Percentiles rank a stretch among this genome's conserved stretches.
phyloP scores from a whole-genome alignment of 1,139 yeast genomes.

The Debaryomyces udenii region DNA sequence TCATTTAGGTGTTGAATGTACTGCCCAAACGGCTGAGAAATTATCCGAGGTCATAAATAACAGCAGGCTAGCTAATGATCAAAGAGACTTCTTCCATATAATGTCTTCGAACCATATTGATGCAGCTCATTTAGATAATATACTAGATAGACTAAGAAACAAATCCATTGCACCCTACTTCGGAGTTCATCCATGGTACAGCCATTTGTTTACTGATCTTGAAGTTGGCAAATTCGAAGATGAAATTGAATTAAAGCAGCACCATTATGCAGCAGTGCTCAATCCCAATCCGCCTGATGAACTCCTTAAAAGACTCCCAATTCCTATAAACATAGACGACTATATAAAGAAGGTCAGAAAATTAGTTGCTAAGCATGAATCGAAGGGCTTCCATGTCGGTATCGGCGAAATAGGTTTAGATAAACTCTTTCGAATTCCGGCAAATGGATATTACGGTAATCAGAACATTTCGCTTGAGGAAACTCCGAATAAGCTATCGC shows the following conservation, averaged over 20 bases:
- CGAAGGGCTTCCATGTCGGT: conserved; percentile 24
- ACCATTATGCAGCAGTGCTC: conserved; percentile 61
- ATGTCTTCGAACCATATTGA: conserved; percentile 67
- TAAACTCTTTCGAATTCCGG: conserved; percentile 70
- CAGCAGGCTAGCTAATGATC: background rate
- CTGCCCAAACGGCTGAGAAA: conserved; percentile 12
- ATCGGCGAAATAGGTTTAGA: conserved; percentile 95
- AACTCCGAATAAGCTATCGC: conserved; percentile 32
- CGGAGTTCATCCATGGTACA: conserved; percentile 93
- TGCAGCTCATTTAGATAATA: conserved; percentile 33
- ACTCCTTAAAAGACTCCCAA: conserved; percentile 58
- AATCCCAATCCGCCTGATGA: conserved; percentile 43
- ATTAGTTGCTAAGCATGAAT: conserved; percentile 25
- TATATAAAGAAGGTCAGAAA: conserved; percentile 36
- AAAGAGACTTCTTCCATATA: conserved; percentile 26
- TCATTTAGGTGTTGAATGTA: conserved; percentile 22
- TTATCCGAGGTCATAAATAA: conserved; percentile 16
- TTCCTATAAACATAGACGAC: conserved; percentile 51
- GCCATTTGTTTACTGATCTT: conserved; percentile 55
- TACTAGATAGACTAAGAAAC: conserved; percentile 29
- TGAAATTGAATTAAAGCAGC: conserved; percentile 30
- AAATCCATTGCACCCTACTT: conserved; percentile 56
- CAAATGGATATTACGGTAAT: conserved; percentile 56
- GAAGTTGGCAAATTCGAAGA: conserved; percentile 18
- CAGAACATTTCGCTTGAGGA: conserved; percentile 15